phyloP scores from a whole-genome alignment of 768 basidiomycete genomes.

The Mycena filopes region DNA sequence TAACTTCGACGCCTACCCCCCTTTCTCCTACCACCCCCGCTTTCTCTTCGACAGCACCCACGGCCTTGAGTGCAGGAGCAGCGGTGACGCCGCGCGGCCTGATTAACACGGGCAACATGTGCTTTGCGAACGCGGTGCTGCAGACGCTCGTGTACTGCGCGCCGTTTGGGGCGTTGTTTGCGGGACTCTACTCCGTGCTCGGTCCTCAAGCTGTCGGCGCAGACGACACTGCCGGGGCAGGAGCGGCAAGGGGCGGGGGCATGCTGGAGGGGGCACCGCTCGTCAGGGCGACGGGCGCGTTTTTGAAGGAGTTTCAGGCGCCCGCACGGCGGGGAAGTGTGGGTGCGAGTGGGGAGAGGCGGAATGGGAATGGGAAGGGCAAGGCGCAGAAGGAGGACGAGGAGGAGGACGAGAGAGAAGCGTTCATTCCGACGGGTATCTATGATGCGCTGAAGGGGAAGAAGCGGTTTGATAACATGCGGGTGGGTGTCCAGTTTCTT shows the following conservation, averaged over 20 bases:
- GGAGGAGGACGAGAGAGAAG: conserved; percentile 65
- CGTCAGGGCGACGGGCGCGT: conserved; percentile 75
- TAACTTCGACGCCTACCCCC: conserved; percentile 52
- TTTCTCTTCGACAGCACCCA: conserved; percentile 2
- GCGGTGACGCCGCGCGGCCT: conserved; percentile 72
- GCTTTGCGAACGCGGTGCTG: conserved; percentile 95
- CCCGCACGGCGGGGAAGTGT: conserved; percentile 44
- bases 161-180: conserved; percentile 86
- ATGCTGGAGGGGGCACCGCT: conserved; percentile 55
- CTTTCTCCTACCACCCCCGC: conserved; percentile 19
- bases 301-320: conserved; percentile 79
- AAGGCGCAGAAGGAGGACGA: conserved; percentile 51
- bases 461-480: conserved; percentile 93
- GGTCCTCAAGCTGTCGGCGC: conserved; percentile 32
- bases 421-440: conserved; percentile 86
- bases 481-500: conserved; percentile 60
- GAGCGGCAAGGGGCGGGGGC: conserved; percentile 39
- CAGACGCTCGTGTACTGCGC: conserved; percentile 90
- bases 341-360: conserved; percentile 27
- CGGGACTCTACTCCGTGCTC: conserved; percentile 40
- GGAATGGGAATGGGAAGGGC: conserved; percentile 50
- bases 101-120: conserved; percentile 96
- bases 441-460: conserved; percentile 95
- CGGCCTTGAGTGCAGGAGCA: background rate
- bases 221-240: conserved; percentile 35